Base-by-base conservation (phyloP, 176 grass and related monocot genomes). In the Aegilops bicornis region DNA sequence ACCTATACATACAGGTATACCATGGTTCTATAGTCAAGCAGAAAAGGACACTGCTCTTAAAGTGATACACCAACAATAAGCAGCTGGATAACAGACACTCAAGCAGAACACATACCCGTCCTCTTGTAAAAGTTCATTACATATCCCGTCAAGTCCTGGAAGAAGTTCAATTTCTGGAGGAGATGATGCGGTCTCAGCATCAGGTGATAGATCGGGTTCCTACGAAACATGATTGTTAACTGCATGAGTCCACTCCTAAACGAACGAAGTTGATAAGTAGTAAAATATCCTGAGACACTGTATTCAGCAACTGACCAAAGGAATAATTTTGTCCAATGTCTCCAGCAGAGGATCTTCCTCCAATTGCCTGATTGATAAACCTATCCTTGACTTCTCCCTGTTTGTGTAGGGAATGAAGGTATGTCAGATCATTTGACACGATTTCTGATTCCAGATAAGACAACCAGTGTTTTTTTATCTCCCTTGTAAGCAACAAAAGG, bases 271-370 rank as follows among this genome's bases (percentile, higher is more conserved):
- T 36, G 30, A 80, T 68, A 30, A 8, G 54, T 59, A 59, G 20
- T 1, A 22, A 78, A 23, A 27, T 7, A 20, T 6, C 27, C n/a
- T 24, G 24, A 75, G 23, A 60, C 19, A 54, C 9, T 73, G 11
- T 17, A 80, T 69, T 76, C 35, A 69, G 56, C 15, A 81, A 82
- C 84, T 88, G 31, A 93, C 88, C 86, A 91, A 85, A 83, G 91
- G 90, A 91, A 96, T 96, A 81, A 95, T 89, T 95, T 96, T 96
- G 68, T 98, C 96, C 88, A 98, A 82, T 86, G 93, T 98, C 79
- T 90, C 90, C 79, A 95, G 52, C 17, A 98, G 54, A 90, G 96
- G 96, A 94, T 98, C 96, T 70, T 92, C 91, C 82, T 98, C 96
- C 82, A 98, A 42, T 82, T 96, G 96, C 78, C 84, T 98, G 61